Base-by-base conservation (phyloP, 1,139 yeast species). In the Suhomyces panamericanus region DNA sequence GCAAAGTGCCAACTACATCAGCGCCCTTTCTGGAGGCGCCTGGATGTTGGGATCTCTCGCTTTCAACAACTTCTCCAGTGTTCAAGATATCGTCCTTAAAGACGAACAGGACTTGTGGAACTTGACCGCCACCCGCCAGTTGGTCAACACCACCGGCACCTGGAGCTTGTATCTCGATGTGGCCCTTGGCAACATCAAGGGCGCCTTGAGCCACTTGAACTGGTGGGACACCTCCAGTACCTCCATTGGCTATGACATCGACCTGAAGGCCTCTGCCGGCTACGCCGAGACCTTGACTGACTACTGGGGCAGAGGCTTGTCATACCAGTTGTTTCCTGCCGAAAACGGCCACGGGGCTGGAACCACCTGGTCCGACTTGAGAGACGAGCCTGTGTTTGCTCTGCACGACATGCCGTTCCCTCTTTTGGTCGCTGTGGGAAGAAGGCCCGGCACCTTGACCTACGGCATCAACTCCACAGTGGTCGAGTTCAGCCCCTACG, bases 201-300 rank as follows among this genome's bases (percentile, higher is more conserved):
- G 61, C 4, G 66, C 67, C 0, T 55, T 67, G 33, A 45, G 60
- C 13, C 71, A 69, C 43, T 44, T 65, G 38, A 67, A 66, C 49
- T 58, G 62, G 53, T 71, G 69, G 69, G 50, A 55, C 6, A 45
- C 52, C 11, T 49, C 51, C 12, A 43, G 51, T 3, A 44, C 53
- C 4, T 70, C 70, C 1, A 67, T 69, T 26, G 57, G 53, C 16
- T 49, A 57, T 34, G 74, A 69, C 47, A 50, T 70, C 10, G 43
- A 48, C 12, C 56, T 51, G 7, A 73, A 73, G 50, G 44, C 57
- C 32, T 50, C 56, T 12, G 76, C 77, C 8, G 88, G 89, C 1
- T 81, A 73, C 52, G 70, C 73, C 13, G 67, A 82, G 2, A 76
- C 86, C 0, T 67, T 84, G 28, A 80, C 87, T 3, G 90, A 84